These are phyloP conservation scores for Macroventuria anomochaeta DNA, from an alignment of 2,329 filamentous ascomycete genomes.

Conservation along the genomic window DNA sequence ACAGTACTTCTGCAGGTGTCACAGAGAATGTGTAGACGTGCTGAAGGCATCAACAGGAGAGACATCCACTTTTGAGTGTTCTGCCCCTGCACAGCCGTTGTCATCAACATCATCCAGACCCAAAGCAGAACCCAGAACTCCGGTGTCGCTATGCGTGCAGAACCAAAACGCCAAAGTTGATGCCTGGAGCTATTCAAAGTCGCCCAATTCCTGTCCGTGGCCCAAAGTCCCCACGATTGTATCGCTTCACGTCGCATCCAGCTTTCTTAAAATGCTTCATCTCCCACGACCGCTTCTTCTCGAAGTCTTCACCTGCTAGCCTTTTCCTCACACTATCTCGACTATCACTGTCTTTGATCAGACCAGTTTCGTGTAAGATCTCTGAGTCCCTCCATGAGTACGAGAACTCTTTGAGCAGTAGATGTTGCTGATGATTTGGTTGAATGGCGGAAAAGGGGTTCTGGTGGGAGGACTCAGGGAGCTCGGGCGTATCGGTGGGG, in stretches of 20 bases:
- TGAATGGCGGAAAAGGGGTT: slow-evolving; percentile 39
- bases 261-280: slow-evolving; percentile 43
- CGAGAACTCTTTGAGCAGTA: slow-evolving; percentile 40
- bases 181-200: slow-evolving; percentile 24
- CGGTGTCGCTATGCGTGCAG: slow-evolving; percentile 6
- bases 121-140: neutral
- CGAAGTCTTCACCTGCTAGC: slow-evolving; percentile 34
- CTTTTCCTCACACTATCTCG: slow-evolving; percentile 35
- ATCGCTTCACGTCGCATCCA: slow-evolving; percentile 42
- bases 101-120: neutral
- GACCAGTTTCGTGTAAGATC: slow-evolving; percentile 32
- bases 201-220: slow-evolving; percentile 44
- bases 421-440: slow-evolving; percentile 31
- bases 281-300: slow-evolving; percentile 42
- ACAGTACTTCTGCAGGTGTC: too few relatives aligned
- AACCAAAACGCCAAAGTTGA: neutral
- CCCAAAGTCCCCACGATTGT: slow-evolving; percentile 48
- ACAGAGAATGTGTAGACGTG: too few relatives aligned
- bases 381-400: slow-evolving; percentile 40
- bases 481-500: slow-evolving; percentile 28
- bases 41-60: too few relatives aligned
- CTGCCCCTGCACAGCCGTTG: neutral
- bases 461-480: slow-evolving; percentile 36
- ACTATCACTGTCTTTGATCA: slow-evolving; percentile 21
- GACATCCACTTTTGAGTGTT: neutral